Percentiles rank a stretch among this genome's conserved stretches.
Evolutionary conservation across 306 rosid species (phyloP).

Genomic region (Vigna radiata): DNA sequence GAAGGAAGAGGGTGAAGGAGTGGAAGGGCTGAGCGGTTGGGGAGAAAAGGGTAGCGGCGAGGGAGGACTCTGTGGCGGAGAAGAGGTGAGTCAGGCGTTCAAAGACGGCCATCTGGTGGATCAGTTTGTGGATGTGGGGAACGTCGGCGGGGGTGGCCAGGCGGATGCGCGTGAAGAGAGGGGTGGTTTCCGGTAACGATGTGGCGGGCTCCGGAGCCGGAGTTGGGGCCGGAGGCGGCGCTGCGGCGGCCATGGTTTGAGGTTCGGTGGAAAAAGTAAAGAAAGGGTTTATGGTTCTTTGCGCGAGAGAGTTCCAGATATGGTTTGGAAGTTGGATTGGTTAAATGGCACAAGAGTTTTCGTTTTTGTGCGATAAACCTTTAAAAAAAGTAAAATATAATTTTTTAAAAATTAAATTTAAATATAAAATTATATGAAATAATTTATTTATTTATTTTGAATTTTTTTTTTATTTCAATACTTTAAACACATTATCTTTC

Average conservation of each 20-base stretch:
- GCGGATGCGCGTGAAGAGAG: slow-evolving; percentile 76
- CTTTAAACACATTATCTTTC: too few species aligned
- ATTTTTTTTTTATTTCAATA: too few species aligned
- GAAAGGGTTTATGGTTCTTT: background rate
- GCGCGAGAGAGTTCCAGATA: background rate
- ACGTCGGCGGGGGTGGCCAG: slow-evolving; percentile 68
- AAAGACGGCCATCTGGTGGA: slow-evolving; percentile 84
- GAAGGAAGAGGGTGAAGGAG: slow-evolving; percentile 81
- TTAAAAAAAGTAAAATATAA: too few species aligned
- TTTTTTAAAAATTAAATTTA: too few species aligned
- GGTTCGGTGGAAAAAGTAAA: background rate
- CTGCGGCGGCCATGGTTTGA: slow-evolving; percentile 74
- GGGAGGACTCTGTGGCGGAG: slow-evolving; percentile 76
- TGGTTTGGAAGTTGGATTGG: background rate
- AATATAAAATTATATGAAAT: too few species aligned
- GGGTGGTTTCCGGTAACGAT: slow-evolving; percentile 46
- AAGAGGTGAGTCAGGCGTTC: slow-evolving; percentile 71
- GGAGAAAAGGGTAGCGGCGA: slow-evolving; percentile 69
- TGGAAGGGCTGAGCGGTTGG: slow-evolving; percentile 60
- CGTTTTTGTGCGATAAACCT: too few species aligned
- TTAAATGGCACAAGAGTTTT: too few species aligned
- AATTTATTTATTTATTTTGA: too few species aligned
- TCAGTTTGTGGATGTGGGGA: slow-evolving; percentile 84
- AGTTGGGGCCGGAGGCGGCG: slow-evolving; percentile 75
- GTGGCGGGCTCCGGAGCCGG: slow-evolving; percentile 52